These are phyloP conservation scores for Globisporangium alternatum DNA, from an alignment of 352 stramenopile genomes.

Conservation along the genomic window DNA sequence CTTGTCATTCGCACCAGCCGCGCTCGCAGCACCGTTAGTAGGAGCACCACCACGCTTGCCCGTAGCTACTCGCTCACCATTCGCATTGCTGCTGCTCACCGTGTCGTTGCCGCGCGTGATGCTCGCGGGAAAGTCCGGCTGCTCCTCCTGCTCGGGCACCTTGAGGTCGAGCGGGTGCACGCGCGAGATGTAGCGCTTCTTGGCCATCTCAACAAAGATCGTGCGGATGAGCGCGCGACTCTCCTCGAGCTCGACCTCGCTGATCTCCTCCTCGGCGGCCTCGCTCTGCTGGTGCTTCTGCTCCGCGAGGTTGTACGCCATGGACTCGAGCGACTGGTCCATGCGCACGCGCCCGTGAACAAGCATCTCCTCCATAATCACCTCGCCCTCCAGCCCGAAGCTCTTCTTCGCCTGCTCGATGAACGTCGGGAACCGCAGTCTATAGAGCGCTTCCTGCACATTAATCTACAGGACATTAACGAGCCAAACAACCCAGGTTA, in stretches of 20 bases:
- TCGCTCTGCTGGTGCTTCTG: slow-evolving; percentile 35
- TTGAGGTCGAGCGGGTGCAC: slow-evolving; percentile 84
- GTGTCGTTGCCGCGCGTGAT: slow-evolving; percentile 56
- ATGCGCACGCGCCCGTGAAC: slow-evolving; percentile 81
- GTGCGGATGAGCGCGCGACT: slow-evolving; percentile 54
- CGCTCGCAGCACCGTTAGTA: slow-evolving; percentile 8
- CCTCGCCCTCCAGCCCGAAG: slow-evolving; percentile 77
- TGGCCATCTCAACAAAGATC: slow-evolving; percentile 87
- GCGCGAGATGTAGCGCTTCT: slow-evolving; percentile 84
- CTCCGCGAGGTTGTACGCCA: slow-evolving; percentile 79
- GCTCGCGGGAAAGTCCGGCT: slow-evolving; percentile 54
- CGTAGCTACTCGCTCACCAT: slow-evolving; percentile 4
- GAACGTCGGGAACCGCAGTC: slow-evolving; percentile 83
- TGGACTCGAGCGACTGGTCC: slow-evolving; percentile 81
- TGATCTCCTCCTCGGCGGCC: slow-evolving; percentile 54
- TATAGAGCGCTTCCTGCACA: slow-evolving; percentile 76
- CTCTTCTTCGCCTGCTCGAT: slow-evolving; percentile 71
- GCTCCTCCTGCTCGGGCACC: slow-evolving; percentile 51
- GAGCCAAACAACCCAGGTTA: not conserved
- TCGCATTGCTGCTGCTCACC: slow-evolving; percentile 17
- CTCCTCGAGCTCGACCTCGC: slow-evolving; percentile 69
- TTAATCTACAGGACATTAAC: slow-evolving; percentile 45
- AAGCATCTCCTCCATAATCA: slow-evolving; percentile 88
- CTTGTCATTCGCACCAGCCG: slow-evolving; percentile 13
- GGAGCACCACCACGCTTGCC: slow-evolving; percentile 14